Base-by-base conservation (phyloP, 2,329 filamentous ascomycete genomes). In the Fusarium sublunatum region DNA sequence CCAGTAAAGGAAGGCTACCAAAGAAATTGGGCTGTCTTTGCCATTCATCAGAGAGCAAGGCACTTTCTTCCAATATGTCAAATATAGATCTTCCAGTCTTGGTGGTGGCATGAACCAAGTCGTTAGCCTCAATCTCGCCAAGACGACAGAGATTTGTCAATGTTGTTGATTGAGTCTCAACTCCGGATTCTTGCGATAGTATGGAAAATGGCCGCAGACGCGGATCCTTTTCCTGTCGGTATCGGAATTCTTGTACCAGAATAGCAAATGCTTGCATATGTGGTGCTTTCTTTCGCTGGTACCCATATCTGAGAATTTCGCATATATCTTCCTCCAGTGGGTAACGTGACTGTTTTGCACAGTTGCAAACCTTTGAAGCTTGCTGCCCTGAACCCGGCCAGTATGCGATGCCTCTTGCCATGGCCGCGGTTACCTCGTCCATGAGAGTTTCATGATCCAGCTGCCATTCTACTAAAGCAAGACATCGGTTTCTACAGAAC, bases 381-480 rank as follows among this genome's bases (percentile, higher is more conserved):
- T 9, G 3, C 3, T 2, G 2, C 15, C 28, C 10, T 6, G 2
- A n/a, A 6, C 13, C 3, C 1, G 48, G 35, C 6, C 38, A 41
- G 5, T 8, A n/a, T 2, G 7, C 0, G 3, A 42, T 10, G 1
- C 49, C 53, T 1, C 6, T 4, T 3, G 53, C 41, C 13, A 47
- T 47, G 1, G 11, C 35, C 4, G 6, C 22, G 2, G 8, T 24
- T 3, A 8, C 11, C 13, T 15, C 12, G 3, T 2, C 0, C 1
- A 46, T 6, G 2, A 56, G 5, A 1, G 4, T 7, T 4, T 1
- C 0, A 13, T 56, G 53, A 3, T 13, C 6, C 2, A 46, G 3
- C 1, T 5, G 7, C 9, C 2, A 1, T 3, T 2, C 2, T 4
- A 29, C 8, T 6, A n/a, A 3, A 1, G 7, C 2, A 0, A 31